Percentiles rank a stretch among this genome's conserved stretches.
These are phyloP conservation scores for Podaxis sp. DNA, from an alignment of 768 basidiomycete genomes.

Conservation along the genomic window DNA sequence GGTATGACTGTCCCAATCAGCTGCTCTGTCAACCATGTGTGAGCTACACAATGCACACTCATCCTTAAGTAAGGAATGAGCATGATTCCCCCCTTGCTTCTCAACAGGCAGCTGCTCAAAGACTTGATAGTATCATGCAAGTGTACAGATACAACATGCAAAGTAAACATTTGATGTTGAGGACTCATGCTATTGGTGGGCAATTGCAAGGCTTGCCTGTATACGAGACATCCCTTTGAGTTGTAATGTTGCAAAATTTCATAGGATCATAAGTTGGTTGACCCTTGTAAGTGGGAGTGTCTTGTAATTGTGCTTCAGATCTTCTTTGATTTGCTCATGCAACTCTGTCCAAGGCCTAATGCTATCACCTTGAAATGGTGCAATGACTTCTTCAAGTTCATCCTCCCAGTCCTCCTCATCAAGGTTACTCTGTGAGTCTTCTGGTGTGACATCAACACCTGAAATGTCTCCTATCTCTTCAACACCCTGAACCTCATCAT, in stretches of 20 bases:
- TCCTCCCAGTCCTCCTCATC: not conserved
- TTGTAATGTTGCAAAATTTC: constrained; percentile 30
- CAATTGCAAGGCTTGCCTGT: constrained; percentile 31
- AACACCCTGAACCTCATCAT: not conserved
- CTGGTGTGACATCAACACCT: too few relatives aligned
- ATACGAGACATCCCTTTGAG: constrained; percentile 27
- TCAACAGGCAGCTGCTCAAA: constrained; percentile 30
- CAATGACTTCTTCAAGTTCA: not conserved
- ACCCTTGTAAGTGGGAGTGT: constrained; percentile 21
- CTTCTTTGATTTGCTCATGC: constrained; percentile 23
- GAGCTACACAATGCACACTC: constrained; percentile 27
- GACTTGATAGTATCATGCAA: constrained; percentile 33
- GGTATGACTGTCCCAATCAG: constrained; percentile 33
- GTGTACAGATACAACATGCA: constrained; percentile 22
- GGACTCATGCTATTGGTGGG: constrained; percentile 31
- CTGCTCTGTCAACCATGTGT: constrained; percentile 29
- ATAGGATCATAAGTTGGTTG: constrained; percentile 30
- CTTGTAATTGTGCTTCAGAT: constrained; percentile 22
- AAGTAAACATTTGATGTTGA: constrained; percentile 20
- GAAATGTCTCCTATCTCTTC: too few relatives aligned
- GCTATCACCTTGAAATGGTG: not conserved
- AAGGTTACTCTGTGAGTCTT: too few relatives aligned
- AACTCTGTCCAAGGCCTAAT: constrained; percentile 21
- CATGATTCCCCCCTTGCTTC: constrained; percentile 20
- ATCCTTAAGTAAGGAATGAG: constrained; percentile 21